phyloP scores from a whole-genome alignment of 2,329 filamentous ascomycete species.

The Nemania bipapillata region DNA sequence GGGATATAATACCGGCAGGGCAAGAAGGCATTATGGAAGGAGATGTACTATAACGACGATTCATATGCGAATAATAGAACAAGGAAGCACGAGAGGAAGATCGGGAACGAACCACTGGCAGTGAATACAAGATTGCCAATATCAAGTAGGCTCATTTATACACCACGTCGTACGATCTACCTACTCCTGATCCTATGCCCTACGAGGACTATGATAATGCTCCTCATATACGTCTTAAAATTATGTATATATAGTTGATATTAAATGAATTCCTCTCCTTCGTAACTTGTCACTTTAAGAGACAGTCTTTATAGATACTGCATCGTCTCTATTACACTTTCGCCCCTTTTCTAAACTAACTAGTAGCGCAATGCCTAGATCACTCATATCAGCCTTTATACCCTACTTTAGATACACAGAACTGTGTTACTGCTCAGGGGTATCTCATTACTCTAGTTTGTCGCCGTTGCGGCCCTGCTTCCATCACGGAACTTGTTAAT shows the following conservation, averaged over 20 bases:
- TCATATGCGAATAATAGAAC: slow-evolving; percentile 73
- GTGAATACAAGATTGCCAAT: slow-evolving; percentile 34
- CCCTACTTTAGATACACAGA: neutral
- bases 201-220: neutral
- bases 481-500: neutral
- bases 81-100: slow-evolving; percentile 53
- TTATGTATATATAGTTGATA: slow-evolving; percentile 1
- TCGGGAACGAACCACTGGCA: slow-evolving; percentile 52
- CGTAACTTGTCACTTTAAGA: neutral
- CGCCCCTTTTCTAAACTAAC: neutral
- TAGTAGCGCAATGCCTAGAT: neutral
- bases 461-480: neutral
- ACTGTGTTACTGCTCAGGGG: too few relatives aligned
- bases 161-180: slow-evolving; percentile 3
- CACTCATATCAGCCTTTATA: neutral
- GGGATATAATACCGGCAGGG: slow-evolving; percentile 60
- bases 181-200: neutral
- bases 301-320: neutral
- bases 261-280: neutral
- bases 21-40: slow-evolving; percentile 73
- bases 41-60: slow-evolving; percentile 68
- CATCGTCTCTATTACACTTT: neutral
- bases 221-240: neutral
- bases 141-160: slow-evolving; percentile 7
- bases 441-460: neutral